phyloP scores from a whole-genome alignment of 352 stramenopile genomes.

The Globisporangium camurandrum region DNA sequence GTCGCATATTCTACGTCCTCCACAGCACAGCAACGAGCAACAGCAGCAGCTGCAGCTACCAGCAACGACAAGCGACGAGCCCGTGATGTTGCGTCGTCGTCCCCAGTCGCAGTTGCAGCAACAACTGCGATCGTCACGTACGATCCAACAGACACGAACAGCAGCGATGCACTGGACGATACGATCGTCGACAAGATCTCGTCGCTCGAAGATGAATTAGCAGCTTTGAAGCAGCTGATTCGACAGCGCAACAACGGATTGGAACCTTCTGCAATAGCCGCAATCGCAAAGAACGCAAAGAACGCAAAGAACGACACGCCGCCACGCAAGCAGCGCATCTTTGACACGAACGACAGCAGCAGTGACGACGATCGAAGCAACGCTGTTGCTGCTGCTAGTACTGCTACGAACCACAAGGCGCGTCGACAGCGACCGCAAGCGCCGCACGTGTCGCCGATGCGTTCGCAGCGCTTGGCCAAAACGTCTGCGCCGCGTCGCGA shows the following conservation, averaged over 20 bases:
- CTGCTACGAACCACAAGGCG: slow-evolving; percentile 11
- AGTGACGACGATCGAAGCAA: slow-evolving; percentile 47
- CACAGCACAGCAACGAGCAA: no score
- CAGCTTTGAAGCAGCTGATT: slow-evolving; percentile 62
- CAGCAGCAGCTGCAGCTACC: neutral
- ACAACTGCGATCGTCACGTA: neutral
- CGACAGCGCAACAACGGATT: slow-evolving; percentile 38
- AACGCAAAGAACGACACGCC: no score
- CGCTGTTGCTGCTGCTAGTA: slow-evolving; percentile 10
- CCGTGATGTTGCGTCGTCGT: no score
- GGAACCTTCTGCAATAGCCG: no score
- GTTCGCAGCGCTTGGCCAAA: slow-evolving; percentile 4
- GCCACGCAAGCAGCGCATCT: slow-evolving; percentile 61
- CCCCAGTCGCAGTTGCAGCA: neutral
- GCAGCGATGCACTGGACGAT: slow-evolving; percentile 39
- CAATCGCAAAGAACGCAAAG: no score
- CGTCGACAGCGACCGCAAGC: neutral
- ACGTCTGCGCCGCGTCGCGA: slow-evolving; percentile 29
- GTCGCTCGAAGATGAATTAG: slow-evolving; percentile 54
- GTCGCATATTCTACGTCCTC: no score
- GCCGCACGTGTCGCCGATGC: slow-evolving; percentile 1
- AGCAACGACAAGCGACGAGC: no score
- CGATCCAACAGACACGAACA: slow-evolving; percentile 8
- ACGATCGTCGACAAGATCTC: slow-evolving; percentile 82
- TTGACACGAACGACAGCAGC: slow-evolving; percentile 52